phyloP scores from a whole-genome alignment of 352 stramenopile genomes.

The Phytophthora niederhauseri region DNA sequence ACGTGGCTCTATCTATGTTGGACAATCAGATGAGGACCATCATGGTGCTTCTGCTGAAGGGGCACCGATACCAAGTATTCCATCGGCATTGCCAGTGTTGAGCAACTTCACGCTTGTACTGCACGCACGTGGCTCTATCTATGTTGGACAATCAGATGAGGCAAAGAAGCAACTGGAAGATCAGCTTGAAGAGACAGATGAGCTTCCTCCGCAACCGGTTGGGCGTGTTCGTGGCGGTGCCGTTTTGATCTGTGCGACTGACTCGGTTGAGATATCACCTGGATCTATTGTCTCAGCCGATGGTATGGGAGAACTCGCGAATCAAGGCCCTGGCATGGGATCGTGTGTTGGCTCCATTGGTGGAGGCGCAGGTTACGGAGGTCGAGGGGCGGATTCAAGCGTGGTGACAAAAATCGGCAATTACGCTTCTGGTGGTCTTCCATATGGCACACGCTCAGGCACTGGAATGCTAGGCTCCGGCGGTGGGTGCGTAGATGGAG shows the following conservation, averaged over 20 bases:
- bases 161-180: slow-evolving; percentile 30
- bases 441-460: slow-evolving; percentile 71
- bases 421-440: slow-evolving; percentile 65
- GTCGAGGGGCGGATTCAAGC: slow-evolving; percentile 72
- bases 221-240: slow-evolving; percentile 57
- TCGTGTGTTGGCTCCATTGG: slow-evolving; percentile 63
- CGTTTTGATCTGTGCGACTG: slow-evolving; percentile 62
- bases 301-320: slow-evolving; percentile 63
- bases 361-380: slow-evolving; percentile 72
- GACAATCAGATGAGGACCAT: slow-evolving; percentile 27
- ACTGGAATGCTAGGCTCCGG: slow-evolving; percentile 74
- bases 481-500: slow-evolving; percentile 69
- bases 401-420: slow-evolving; percentile 54
- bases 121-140: slow-evolving; percentile 56
- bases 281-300: slow-evolving; percentile 59
- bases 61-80: slow-evolving; percentile 24
- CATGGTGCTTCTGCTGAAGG: slow-evolving; percentile 9
- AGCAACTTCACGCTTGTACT: slow-evolving; percentile 76
- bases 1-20: slow-evolving; percentile 58
- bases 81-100: slow-evolving; percentile 22
- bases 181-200: slow-evolving; percentile 29
- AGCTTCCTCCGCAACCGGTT: slow-evolving; percentile 21
- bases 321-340: slow-evolving; percentile 68
- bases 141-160: slow-evolving; percentile 45
- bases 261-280: slow-evolving; percentile 50